Evolutionary conservation across 208 protist species (phyloP).

Genomic region (Trypanosoma scelopori): DNA sequence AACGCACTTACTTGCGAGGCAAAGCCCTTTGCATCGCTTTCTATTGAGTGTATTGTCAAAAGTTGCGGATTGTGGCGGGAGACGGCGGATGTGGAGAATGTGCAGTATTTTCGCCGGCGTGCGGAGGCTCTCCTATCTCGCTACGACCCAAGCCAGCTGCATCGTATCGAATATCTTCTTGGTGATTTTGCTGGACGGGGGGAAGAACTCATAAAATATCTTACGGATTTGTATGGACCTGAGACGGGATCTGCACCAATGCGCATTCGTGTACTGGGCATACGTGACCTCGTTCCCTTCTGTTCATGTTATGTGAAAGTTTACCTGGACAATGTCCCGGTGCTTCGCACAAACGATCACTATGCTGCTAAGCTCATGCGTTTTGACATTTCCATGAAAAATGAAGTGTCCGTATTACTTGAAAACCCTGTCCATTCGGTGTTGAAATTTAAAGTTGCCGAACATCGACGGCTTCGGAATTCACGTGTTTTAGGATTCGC

Average conservation of each 20-base stretch:
- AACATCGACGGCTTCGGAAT: constrained; percentile 39
- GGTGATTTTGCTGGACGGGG: constrained; percentile 38
- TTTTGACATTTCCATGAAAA: constrained; percentile 65
- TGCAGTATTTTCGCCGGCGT: constrained; percentile 28
- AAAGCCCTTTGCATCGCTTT: constrained; percentile 37
- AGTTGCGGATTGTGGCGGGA: constrained; percentile 42
- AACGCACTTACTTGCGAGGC: constrained; percentile 49
- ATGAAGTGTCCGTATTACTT: constrained; percentile 58
- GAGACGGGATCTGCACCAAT: constrained; percentile 55
- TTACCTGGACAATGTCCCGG: constrained; percentile 47
- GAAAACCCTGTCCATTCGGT: constrained; percentile 38
- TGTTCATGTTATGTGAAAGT: constrained; percentile 70
- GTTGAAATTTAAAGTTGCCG: constrained; percentile 58
- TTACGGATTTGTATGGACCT: constrained; percentile 28
- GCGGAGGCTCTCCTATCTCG: constrained; percentile 37
- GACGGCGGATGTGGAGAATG: constrained; percentile 10
- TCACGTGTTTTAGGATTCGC: constrained; percentile 40
- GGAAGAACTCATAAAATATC: constrained; percentile 36
- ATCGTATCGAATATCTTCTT: constrained; percentile 65
- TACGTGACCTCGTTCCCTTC: constrained; percentile 42
- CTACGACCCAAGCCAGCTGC: constrained; percentile 50
- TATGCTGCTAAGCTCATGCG: constrained; percentile 24
- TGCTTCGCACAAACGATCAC: constrained; percentile 58
- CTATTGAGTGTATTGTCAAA: constrained; percentile 51
- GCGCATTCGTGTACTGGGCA: constrained; percentile 62